Evolutionary conservation across 495 filamentous ascomycete species (phyloP), one percentile per base, ranked within the genome.

Genomic region (Hypoxylon lenormandii): DNA sequence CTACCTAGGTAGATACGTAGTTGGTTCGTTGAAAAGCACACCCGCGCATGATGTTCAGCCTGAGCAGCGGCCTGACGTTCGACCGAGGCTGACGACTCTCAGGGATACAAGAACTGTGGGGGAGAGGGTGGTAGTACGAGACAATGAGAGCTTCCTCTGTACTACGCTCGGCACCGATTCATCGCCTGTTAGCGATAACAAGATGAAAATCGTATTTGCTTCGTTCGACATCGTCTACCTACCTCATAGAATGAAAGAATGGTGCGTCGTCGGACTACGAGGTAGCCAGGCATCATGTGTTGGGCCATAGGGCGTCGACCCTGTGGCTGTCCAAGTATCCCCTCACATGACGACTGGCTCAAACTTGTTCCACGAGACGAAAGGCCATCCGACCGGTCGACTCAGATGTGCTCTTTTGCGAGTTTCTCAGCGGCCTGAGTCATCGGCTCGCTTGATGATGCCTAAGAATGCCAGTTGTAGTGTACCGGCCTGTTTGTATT

Each of bases 321-420:
- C 18, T 48, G 28, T 56, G 50, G 56, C 36, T 42, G 6, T 38
- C 11, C 42, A 49, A 36, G 33, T 30, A 16, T 15, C 18, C 36
- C 37, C 38, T 33, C 60, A 58, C 47, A 52, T 64, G 53, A 64
- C 47, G 43, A 12, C 40, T 49, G 21, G 54, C 30, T 30, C 7
- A 19, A 18, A 56, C 33, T 26, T 42, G 50, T 61, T 43, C 28
- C 55, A 57, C 67, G 61, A 48, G 56, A 49, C 26, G 49, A 33
- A 15, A 15, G 23, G 40, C 1, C 56, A 60, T 10, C 48, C 36
- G 36, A 56, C 50, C 28, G 4, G 6, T 50, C 16, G 45, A 38
- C 33, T 36, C 30, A 51, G 43, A 45, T 2, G 23, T 26, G 23
- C 5, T 26, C 23, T 26, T 37, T 28, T 13, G 11, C 11, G 15